Evolutionary conservation across 2,329 filamentous ascomycete genomes (phyloP).

Genomic region (Alternaria solani): DNA sequence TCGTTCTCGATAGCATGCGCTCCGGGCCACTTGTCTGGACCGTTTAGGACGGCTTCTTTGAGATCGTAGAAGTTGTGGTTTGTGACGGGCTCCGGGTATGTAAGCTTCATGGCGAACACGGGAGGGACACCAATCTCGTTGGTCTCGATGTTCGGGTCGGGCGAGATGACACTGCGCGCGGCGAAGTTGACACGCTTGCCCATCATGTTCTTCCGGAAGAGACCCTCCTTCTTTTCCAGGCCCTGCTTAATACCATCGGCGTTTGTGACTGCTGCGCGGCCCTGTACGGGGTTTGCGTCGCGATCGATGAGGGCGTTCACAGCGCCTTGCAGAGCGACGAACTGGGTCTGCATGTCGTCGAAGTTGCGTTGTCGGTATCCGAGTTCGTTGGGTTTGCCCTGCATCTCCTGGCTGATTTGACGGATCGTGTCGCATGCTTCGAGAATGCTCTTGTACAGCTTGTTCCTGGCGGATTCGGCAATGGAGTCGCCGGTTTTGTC

Average conservation of each 20-base stretch:
- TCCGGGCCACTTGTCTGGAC: constrained; percentile 91
- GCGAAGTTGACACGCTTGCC: constrained; percentile 99
- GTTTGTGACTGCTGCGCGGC: constrained; percentile 76
- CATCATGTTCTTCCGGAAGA: constrained; percentile 99
- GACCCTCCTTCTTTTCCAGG: constrained; percentile 96
- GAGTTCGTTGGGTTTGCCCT: constrained; percentile 53
- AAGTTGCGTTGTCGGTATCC: constrained; percentile 67
- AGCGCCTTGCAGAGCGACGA: constrained; percentile 82
- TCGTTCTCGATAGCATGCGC: constrained; percentile 96
- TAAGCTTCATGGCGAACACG: constrained; percentile 96
- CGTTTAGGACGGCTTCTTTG: constrained; percentile 95
- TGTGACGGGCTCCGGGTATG: constrained; percentile 96
- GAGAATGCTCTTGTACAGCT: constrained; percentile 84
- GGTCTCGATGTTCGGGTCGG: constrained; percentile 97
- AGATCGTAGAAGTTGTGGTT: constrained; percentile 96
- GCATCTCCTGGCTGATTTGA: constrained; percentile 75
- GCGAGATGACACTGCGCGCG: constrained; percentile 95
- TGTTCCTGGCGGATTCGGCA: constrained; percentile 88
- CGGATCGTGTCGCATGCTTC: constrained; percentile 76
- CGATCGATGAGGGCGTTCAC: constrained; percentile 95
- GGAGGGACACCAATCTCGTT: constrained; percentile 98
- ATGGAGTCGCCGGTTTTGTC: constrained; percentile 83
- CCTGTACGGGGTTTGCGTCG: constrained; percentile 83
- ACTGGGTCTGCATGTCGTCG: constrained; percentile 79
- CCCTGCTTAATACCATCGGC: constrained; percentile 98